A percentile compares a stretch with the other conserved stretches of the same genome.
phyloP scores from a whole-genome alignment of 345 rosid species.

The Mercurialis annua region DNA sequence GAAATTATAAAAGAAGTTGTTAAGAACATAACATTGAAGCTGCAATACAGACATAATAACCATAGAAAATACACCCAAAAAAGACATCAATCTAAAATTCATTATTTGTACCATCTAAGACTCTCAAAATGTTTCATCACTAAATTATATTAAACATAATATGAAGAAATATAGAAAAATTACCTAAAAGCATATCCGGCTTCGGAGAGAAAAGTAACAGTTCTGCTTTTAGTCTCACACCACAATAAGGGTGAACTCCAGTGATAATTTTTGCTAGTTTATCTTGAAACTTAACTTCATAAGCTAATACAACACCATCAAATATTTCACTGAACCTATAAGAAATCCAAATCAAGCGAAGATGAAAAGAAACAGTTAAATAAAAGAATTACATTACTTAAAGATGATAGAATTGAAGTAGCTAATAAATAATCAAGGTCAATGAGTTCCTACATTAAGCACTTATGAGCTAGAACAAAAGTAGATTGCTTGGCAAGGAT shows the following conservation, averaged over 20 bases:
- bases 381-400: neutral
- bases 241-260: slow-evolving; percentile 61
- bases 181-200: slow-evolving; percentile 69
- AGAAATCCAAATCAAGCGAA: slow-evolving; percentile 6
- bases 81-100: neutral
- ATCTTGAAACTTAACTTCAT: slow-evolving; percentile 45
- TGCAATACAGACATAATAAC: slow-evolving; percentile 10
- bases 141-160: neutral
- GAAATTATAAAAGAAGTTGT: slow-evolving; percentile 6
- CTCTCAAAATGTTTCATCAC: too few species aligned
- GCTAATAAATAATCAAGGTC: too few species aligned
- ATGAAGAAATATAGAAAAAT: neutral
- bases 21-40: neutral
- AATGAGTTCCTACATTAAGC: too few species aligned
- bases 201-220: slow-evolving; percentile 73
- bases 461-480: too few species aligned
- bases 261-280: slow-evolving; percentile 56
- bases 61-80: too few species aligned
- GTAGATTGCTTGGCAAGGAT: too few species aligned
- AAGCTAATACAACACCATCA: slow-evolving; percentile 75
- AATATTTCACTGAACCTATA: slow-evolving; percentile 61
- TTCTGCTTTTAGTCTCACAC: slow-evolving; percentile 52
- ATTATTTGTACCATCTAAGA: neutral
- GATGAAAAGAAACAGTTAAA: too few species aligned
- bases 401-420: neutral